Evolutionary conservation across 1,284 basidiomycete genomes (phyloP), one percentile per base, ranked within the genome.

Genomic region (Malassezia sp.): DNA sequence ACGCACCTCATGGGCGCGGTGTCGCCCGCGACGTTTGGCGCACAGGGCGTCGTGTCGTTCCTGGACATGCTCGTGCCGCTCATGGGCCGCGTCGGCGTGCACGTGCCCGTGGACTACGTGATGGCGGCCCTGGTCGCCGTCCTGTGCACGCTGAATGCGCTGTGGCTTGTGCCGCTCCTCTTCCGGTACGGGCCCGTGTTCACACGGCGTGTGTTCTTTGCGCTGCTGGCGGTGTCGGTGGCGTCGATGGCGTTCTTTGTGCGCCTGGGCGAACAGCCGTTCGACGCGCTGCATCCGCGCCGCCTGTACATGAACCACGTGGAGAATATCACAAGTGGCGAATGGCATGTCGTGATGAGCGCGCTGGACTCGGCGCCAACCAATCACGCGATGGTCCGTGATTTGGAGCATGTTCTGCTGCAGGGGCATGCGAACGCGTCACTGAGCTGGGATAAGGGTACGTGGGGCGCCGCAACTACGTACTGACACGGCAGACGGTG

Each of bases 41-140:
- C 79, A 0, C 79, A 90, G 66, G 73, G 86, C 18, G 72, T 83
- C 42, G 75, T 79, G 30, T 78, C 78, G 2, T 80, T 85, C 5
- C 66, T 89, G 10, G 61, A 91, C 52, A 82, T 96, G 14, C 93
- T 97, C 62, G 87, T 93, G 0, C 91, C 91, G 1, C 73, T 96
- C 57, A 85, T 87, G 52, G 71, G 81, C 64, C 42, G 74, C 56
- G 64, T 66, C 57, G 71, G 71, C 18, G 61, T 56, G 57, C 57
- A 59, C 32, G 55, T 50, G 3, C 50, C 90, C 0, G 81, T 81
- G 1, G 91, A 97, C 61, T 79, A 84, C 63, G 83, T 96, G 65
- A 85, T 96, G 38, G 89, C 86, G 0, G 80, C 80, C 10, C 60
- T 74, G 26, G 63, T 63, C 18, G 56, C 60, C 8, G 52, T 78